Evolutionary conservation across 2,329 filamentous ascomycete genomes (phyloP), one percentile per base, ranked within the genome.

Genomic region (Cladosporium sp.): DNA sequence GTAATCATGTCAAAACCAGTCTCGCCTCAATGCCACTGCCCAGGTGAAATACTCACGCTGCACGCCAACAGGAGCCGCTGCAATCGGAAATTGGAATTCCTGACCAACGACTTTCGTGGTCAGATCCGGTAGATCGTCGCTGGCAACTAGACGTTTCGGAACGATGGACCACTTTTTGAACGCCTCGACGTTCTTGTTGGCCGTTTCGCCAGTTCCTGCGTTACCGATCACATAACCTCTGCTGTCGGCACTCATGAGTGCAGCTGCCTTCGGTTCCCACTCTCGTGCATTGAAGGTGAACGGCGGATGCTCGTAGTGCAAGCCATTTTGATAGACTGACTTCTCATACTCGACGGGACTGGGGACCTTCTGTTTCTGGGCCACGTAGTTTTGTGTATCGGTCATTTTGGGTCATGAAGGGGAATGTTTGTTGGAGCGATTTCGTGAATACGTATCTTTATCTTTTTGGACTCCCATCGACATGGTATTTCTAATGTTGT

Each of bases 51-150:
- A n/a, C 43, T 38, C 22, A 49, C 47, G 47, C 36, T 40, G 36
- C 15, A 51, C 49, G 4, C 49, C 49, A 9, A 51, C 49, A 17
- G 49, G 49, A 36, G 84, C 85, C 61, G 85, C 77, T 1, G 86
- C 63, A 1, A 86, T 58, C 0, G 83, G 83, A 37, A 51, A 55
- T 13, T 52, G 54, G 15, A 51, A 50, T 34, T 54, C 57, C 44
- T 42, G 43, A 3, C 53, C 61, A n/a, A 61, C 39, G 11, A 58
- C 51, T 8, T 47, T 57, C 15, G 56, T 55, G 22, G 43, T 47
- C n/a, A 59, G 40, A 48, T 58, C 55, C 5, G 55, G 47, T 13
- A 56, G 36, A 4, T 42, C 47, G 3, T 47, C 50, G 6, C 38
- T 54, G 17, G 50, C 48, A 40, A 57, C 39, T 18, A 59, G 43